phyloP scores from a whole-genome alignment of 768 basidiomycete species.

The Tephrocybe sp. region DNA sequence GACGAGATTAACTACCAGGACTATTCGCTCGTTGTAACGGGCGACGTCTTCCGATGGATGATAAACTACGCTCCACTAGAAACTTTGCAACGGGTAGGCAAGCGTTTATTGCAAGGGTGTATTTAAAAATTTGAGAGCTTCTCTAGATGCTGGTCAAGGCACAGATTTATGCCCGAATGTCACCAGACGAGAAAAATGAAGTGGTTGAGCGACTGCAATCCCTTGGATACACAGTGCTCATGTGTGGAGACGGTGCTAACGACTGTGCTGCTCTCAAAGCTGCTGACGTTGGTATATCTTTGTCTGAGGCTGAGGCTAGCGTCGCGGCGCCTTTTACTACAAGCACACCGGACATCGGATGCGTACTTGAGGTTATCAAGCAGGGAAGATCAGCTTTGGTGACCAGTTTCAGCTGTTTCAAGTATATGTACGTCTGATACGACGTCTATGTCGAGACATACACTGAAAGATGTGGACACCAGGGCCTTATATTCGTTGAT shows the following conservation, averaged over 20 bases:
- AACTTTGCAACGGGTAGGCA: conserved; percentile 87
- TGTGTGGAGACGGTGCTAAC: conserved; percentile 99
- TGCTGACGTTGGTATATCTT: conserved; percentile 94
- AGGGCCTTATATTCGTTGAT: conserved; percentile 99
- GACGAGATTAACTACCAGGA: conserved; percentile 80
- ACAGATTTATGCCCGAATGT: conserved; percentile 98
- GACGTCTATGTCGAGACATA: not conserved
- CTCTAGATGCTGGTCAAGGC: conserved; percentile 94
- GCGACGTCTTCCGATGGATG: conserved; percentile 98
- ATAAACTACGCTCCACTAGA: conserved; percentile 92
- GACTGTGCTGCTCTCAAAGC: conserved; percentile 99
- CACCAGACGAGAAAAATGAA: conserved; percentile 99
- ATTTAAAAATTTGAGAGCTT: not conserved
- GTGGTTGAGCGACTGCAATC: conserved; percentile 92
- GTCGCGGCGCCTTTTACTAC: conserved; percentile 98
- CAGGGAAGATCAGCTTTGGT: conserved; percentile 95
- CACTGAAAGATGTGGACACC: conserved; percentile 15
- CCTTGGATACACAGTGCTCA: conserved; percentile 94
- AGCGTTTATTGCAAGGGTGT: not conserved
- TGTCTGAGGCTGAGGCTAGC: conserved; percentile 97
- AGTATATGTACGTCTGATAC: conserved; percentile 84
- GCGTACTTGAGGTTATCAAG: conserved; percentile 94
- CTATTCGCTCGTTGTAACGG: conserved; percentile 89
- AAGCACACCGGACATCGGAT: conserved; percentile 90
- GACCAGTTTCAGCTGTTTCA: conserved; percentile 99